Conservation (phyloP, 2,329 filamentous ascomycete species). For the Thelonectria discophora region DNA sequence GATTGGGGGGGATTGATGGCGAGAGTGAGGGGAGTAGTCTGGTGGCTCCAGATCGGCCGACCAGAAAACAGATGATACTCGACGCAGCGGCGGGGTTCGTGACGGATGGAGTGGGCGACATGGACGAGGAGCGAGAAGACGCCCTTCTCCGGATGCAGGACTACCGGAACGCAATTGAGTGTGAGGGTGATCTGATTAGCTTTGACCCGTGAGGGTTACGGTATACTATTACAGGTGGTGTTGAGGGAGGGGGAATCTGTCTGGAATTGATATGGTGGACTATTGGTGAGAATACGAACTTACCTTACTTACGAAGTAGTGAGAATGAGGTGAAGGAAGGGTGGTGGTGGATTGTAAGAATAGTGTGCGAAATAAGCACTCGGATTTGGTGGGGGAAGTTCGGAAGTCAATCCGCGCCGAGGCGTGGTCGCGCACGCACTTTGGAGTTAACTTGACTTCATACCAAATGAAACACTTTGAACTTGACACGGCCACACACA, state of each 20-base stretch:
- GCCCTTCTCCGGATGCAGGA: background rate
- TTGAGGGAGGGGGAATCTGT: too few species aligned
- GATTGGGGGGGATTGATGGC: background rate
- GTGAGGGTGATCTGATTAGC: background rate
- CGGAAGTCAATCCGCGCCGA: conserved; percentile 21
- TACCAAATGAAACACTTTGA: background rate
- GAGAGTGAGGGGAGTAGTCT: background rate
- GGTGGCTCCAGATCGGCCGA: background rate
- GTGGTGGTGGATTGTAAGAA: background rate
- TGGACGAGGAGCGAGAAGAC: background rate
- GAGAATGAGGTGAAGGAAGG: background rate
- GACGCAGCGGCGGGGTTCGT: background rate
- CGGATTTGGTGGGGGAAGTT: conserved; percentile 14
- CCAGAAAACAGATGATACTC: conserved; percentile 4
- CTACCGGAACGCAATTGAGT: background rate
- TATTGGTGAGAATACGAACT: background rate
- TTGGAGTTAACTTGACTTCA: background rate
- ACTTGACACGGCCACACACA: background rate
- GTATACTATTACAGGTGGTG: too few species aligned
- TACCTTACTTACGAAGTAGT: background rate
- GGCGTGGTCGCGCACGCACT: background rate
- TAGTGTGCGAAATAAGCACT: background rate
- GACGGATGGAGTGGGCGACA: background rate
- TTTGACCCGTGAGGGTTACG: background rate
- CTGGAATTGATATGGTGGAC: too few species aligned